Base-by-base conservation (phyloP, 2,329 filamentous ascomycete genomes). In the Sporothrix pallida region DNA sequence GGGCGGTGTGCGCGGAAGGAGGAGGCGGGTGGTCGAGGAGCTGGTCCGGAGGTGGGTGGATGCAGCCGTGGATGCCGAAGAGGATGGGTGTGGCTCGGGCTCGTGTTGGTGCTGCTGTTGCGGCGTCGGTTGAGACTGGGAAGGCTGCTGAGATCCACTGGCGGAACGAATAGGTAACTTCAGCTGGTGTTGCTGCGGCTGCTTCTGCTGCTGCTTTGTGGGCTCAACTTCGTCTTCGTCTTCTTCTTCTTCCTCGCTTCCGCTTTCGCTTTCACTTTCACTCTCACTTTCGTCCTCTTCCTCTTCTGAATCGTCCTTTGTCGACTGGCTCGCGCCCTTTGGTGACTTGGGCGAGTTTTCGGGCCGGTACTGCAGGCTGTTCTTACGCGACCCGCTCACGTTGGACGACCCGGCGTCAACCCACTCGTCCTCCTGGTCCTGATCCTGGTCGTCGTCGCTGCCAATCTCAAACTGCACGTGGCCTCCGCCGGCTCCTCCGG, bases 401-500 rank as follows among this genome's bases (percentile, higher is more conserved):
- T 85, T 89, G 73, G 88, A 90, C 65, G 85, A 86, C 80, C 88
- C 91, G 74, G 89, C 89, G 81, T 92, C 90, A 58, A 91, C 88
- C 90, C 90, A 91, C 82, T 89, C 89, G 84, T 89, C 88, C 71
- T 88, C 86, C 54, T 80, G 65, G 17, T 52, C 65, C 56, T 60
- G 56, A 9, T 56, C 48, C 15, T 37, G 80, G 58, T 83, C 81
- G 46, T 81, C 81, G 58, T 81, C 81, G 62, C 83, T 86, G 71
- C 89, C 89, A 72, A 91, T 84, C 77, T 90, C 88, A 77, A 91
- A 91, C 78, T 90, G 89, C 46, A 91, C 89, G 75, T 87, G 86
- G 65, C 65, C 65, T n/a, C 65, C 65, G 46, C 44, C 65, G 65
- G 23, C 63, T 8, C 44, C 63, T 8, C 44, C 44, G 3, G 12